Percentiles rank a stretch among this genome's conserved stretches.
Evolutionary conservation across 2,329 filamentous ascomycete genomes (phyloP).

Genomic region (Xylariomycetidae sp.): DNA sequence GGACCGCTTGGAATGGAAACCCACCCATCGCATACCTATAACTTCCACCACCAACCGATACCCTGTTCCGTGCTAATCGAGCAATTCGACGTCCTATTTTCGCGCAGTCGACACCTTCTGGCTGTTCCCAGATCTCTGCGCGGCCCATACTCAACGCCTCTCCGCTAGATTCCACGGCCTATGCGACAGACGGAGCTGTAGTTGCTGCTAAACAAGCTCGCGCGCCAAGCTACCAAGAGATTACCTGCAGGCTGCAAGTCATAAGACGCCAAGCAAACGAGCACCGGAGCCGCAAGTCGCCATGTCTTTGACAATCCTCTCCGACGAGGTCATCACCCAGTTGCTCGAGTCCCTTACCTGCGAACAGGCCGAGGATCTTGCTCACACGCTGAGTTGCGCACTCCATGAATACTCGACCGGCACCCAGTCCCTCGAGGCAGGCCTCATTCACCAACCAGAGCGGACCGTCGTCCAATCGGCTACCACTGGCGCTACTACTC

Average conservation of each 20-base stretch:
- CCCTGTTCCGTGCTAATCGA: neutral
- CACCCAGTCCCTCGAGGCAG: slow-evolving; percentile 36
- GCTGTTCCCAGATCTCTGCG: no score
- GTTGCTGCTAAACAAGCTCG: no score
- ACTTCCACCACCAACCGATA: neutral
- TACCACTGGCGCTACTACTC: slow-evolving; percentile 49
- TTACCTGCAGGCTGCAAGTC: no score
- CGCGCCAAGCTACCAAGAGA: no score
- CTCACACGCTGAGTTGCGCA: slow-evolving; percentile 41
- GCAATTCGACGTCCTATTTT: no score
- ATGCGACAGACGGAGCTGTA: no score
- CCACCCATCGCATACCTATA: neutral
- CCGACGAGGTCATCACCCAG: slow-evolving; percentile 48
- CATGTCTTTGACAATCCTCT: slow-evolving; percentile 55
- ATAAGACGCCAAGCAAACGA: neutral
- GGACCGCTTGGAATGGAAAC: no score
- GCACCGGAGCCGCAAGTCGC: slow-evolving; percentile 11
- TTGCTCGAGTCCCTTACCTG: slow-evolving; percentile 48
- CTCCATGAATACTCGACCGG: slow-evolving; percentile 58
- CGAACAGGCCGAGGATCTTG: slow-evolving; percentile 48
- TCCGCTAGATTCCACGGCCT: no score
- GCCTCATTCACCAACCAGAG: slow-evolving; percentile 49
- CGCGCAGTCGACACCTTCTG: no score
- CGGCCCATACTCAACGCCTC: no score
- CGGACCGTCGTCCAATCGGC: slow-evolving; percentile 43